phyloP scores from a whole-genome alignment of 169 alveolate species.

The Cryptosporidium muris region DNA sequence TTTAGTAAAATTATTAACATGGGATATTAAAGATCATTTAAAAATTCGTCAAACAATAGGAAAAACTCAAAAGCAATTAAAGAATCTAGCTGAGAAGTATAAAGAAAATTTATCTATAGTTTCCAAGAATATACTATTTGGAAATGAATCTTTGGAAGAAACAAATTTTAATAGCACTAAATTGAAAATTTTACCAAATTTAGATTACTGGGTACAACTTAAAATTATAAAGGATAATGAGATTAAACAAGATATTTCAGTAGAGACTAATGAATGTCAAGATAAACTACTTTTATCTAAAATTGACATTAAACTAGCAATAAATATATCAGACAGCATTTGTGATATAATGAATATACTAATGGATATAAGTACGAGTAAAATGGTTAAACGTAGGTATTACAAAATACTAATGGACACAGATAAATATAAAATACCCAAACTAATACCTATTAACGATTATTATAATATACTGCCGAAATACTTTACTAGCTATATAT shows the following conservation, averaged over 20 bases:
- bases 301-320: neutral
- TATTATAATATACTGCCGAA: slow-evolving; percentile 19
- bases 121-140: neutral
- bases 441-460: neutral
- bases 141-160: neutral
- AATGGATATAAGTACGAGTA: slow-evolving; percentile 1
- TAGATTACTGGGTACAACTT: neutral
- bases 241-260: too few species aligned
- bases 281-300: slow-evolving; percentile 4
- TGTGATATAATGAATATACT: slow-evolving; percentile 22
- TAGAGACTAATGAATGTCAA: neutral
- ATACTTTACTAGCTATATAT: slow-evolving; percentile 15
- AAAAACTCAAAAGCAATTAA: slow-evolving; percentile 21
- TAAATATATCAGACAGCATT: slow-evolving; percentile 2
- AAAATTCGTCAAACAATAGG: slow-evolving; percentile 14
- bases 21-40: slow-evolving; percentile 35
- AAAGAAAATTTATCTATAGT: slow-evolving; percentile 11
- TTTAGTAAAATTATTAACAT: slow-evolving; percentile 32
- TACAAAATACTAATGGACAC: slow-evolving; percentile 28
- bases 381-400: slow-evolving; percentile 55
- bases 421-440: slow-evolving; percentile 7
- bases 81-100: slow-evolving; percentile 8
- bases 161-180: too few species aligned
- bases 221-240: too few species aligned
- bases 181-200: neutral